Percentiles rank a stretch among this genome's conserved stretches.
Evolutionary conservation across 305 asterid genomes (phyloP).

Genomic region (Fraxinus xanthoxyloides): DNA sequence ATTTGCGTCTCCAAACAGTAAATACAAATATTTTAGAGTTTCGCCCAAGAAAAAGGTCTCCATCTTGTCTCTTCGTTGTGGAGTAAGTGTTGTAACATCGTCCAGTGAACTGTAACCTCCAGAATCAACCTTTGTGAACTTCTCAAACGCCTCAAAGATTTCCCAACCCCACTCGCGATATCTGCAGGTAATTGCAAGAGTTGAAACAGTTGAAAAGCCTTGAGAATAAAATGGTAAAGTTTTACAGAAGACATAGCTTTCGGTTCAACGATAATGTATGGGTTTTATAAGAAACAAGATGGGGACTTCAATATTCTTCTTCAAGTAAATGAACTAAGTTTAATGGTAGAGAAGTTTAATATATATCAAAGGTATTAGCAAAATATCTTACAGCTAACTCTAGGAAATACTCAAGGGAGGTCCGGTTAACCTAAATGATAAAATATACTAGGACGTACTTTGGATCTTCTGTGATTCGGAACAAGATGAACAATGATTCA

Average conservation of each 20-base stretch:
- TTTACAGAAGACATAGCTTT: background rate
- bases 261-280: background rate
- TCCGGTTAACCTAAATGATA: background rate
- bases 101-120: slow-evolving; percentile 94
- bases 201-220: background rate
- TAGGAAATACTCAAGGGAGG: background rate
- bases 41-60: slow-evolving; percentile 95
- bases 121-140: slow-evolving; percentile 69
- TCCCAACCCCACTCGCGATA: slow-evolving; percentile 97
- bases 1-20: slow-evolving; percentile 57
- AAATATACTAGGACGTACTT: slow-evolving; percentile 49
- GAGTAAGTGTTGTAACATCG: slow-evolving; percentile 80
- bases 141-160: slow-evolving; percentile 93
- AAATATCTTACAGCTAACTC: background rate
- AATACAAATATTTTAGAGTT: slow-evolving; percentile 82
- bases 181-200: slow-evolving; percentile 42
- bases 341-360: background rate
- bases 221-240: background rate
- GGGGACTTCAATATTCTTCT: background rate
- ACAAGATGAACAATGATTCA: slow-evolving; percentile 77
- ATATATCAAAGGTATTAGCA: background rate
- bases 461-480: slow-evolving; percentile 86
- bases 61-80: slow-evolving; percentile 91
- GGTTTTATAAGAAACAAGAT: background rate
- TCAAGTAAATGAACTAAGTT: background rate